phyloP scores from a whole-genome alignment of 768 basidiomycete species.

The Naematelia aurantialba region DNA sequence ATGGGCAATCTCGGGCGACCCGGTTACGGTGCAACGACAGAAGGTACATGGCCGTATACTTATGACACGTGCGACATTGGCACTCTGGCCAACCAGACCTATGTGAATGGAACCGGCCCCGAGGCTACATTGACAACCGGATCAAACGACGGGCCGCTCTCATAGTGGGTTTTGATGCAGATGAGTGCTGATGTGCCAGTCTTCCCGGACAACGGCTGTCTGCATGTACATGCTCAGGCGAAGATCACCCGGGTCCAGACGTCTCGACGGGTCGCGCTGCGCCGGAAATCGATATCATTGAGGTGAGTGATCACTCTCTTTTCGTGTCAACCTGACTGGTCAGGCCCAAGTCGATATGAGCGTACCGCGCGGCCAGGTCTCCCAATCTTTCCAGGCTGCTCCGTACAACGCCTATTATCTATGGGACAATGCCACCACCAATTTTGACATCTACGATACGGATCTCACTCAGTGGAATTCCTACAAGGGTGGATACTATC shows the following conservation, averaged over 20 bases:
- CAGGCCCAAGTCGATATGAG: constrained; percentile 57
- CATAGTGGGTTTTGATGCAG: constrained; percentile 30
- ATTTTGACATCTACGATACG: constrained; percentile 39
- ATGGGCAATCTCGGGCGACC: constrained; percentile 80
- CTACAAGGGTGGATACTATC: constrained; percentile 52
- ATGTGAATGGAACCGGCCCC: constrained; percentile 30
- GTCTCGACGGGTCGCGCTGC: constrained; percentile 72
- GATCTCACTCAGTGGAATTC: constrained; percentile 49
- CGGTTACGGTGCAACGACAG: constrained; percentile 83
- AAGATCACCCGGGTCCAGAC: constrained; percentile 84
- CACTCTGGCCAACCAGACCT: constrained; percentile 57
- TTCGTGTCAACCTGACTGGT: background rate
- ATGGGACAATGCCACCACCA: constrained; percentile 50
- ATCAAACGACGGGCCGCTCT: constrained; percentile 25
- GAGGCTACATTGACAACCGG: constrained; percentile 27
- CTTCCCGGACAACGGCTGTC: constrained; percentile 83
- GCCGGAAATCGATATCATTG: constrained; percentile 86
- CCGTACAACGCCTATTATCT: constrained; percentile 71
- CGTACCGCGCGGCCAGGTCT: constrained; percentile 58
- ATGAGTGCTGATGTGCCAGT: constrained; percentile 19
- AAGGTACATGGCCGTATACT: constrained; percentile 81
- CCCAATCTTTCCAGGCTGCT: constrained; percentile 66
- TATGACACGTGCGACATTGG: constrained; percentile 83
- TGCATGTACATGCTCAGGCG: constrained; percentile 80
- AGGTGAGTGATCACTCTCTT: constrained; percentile 44